These are phyloP conservation scores for Ceratobasidium papillatum DNA, from an alignment of 1,284 basidiomycete genomes.

Conservation along the genomic window DNA sequence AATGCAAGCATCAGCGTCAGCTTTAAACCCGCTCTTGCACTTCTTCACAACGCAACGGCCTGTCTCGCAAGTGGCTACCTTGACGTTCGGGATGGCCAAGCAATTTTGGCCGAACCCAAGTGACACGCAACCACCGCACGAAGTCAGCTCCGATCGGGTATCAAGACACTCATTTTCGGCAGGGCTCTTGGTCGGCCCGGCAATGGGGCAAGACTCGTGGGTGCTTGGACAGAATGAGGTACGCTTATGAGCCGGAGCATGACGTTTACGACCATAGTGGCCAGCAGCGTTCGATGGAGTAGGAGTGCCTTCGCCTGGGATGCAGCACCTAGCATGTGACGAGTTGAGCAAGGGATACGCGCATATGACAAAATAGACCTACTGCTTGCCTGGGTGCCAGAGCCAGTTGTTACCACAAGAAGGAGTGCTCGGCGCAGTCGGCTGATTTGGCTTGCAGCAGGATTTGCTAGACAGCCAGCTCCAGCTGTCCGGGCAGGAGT, in stretches of 20 bases:
- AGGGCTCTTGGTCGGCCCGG: constrained; percentile 56
- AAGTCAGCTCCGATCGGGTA: constrained; percentile 17
- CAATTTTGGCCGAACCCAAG: constrained; percentile 74
- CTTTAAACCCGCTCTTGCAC: constrained; percentile 19
- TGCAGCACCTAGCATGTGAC: constrained; percentile 1
- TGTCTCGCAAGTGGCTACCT: constrained; percentile 72
- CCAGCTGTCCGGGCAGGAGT: constrained; percentile 24
- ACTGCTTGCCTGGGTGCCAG: constrained; percentile 35
- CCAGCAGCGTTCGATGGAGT: constrained; percentile 36
- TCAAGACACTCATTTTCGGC: constrained; percentile 58
- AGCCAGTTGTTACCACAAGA: constrained; percentile 24
- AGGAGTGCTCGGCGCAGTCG: constrained; percentile 7
- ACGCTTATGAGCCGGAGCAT: constrained; percentile 34
- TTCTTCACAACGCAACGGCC: constrained; percentile 22
- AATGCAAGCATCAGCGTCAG: neutral
- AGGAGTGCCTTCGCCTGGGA: constrained; percentile 8
- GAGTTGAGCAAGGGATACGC: neutral
- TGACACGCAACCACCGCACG: constrained; percentile 76
- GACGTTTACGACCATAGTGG: constrained; percentile 15
- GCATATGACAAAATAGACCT: neutral
- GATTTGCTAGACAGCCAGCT: constrained; percentile 28
- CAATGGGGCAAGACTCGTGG: constrained; percentile 69
- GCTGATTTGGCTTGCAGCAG: constrained; percentile 32
- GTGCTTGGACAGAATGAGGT: constrained; percentile 63
- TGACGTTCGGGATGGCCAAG: constrained; percentile 67